phyloP scores from a whole-genome alignment of 805 yeast species.

The Kluyveromyces aestuarii region DNA sequence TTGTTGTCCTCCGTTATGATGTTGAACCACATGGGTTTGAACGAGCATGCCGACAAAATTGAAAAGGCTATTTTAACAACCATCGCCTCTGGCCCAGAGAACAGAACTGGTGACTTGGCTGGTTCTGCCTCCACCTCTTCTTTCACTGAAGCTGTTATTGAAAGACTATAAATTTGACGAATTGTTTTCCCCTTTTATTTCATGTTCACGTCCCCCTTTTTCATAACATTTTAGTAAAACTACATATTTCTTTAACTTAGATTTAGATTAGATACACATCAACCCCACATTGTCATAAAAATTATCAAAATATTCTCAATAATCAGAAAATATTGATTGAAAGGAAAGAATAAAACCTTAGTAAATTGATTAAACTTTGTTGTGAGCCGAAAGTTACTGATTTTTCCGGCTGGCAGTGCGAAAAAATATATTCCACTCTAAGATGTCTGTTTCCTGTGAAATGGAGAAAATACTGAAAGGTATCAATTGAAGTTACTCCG shows the following conservation, averaged over 20 bases:
- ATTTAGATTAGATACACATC: neutral
- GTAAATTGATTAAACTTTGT: too few species aligned
- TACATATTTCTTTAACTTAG: neutral
- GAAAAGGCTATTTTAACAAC: constrained; percentile 80
- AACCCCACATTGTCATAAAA: neutral
- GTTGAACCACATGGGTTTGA: constrained; percentile 96
- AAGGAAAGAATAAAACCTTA: too few species aligned
- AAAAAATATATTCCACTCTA: too few species aligned
- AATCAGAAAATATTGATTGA: too few species aligned
- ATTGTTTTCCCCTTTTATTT: neutral
- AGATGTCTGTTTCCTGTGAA: too few species aligned
- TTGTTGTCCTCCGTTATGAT: constrained; percentile 95
- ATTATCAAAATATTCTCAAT: too few species aligned
- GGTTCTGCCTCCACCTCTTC: constrained; percentile 84
- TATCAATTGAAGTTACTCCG: neutral
- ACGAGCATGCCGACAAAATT: constrained; percentile 71
- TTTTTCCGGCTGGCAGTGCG: too few species aligned
- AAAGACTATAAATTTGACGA: constrained; percentile 25
- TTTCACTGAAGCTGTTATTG: constrained; percentile 88
- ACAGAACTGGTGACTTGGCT: constrained; percentile 94
- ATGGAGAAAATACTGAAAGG: neutral
- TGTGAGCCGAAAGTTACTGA: too few species aligned
- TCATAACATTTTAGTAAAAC: neutral
- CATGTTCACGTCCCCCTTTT: neutral
- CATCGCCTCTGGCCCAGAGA: constrained; percentile 90